A percentile compares a stretch with the other conserved stretches of the same genome.
phyloP scores from a whole-genome alignment of 257 asterid species.

The Gentiana macrophylla region DNA sequence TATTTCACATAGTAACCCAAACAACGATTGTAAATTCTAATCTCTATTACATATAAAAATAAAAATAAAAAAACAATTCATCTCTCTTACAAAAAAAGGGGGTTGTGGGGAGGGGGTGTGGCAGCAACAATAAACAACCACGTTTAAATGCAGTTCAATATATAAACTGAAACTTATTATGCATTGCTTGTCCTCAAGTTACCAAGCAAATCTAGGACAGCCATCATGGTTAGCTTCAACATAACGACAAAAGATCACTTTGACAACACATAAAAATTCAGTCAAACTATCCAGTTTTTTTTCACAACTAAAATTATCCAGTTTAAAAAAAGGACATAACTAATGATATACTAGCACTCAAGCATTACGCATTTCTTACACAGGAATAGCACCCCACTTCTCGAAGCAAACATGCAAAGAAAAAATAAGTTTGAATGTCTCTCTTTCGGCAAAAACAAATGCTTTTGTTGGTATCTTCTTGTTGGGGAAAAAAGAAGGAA shows the following conservation, averaged over 20 bases:
- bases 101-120: too few relatives aligned
- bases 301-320: not conserved
- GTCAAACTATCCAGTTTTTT: not conserved
- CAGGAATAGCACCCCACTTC: not conserved
- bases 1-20: too few relatives aligned
- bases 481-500: conserved; percentile 3
- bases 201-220: not conserved
- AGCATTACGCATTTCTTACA: not conserved
- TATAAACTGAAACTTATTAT: not conserved
- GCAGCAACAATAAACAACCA: too few relatives aligned
- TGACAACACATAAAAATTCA: not conserved
- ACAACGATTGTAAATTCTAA: too few relatives aligned
- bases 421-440: not conserved
- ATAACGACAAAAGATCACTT: not conserved
- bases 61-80: too few relatives aligned
- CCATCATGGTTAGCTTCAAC: not conserved
- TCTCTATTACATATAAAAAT: too few relatives aligned
- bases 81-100: too few relatives aligned
- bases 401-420: not conserved
- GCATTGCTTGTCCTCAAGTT: not conserved
- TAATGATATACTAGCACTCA: not conserved
- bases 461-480: not conserved
- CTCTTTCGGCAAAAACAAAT: too few relatives aligned
- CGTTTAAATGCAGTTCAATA: too few relatives aligned
- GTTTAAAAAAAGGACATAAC: not conserved